Percentiles rank a stretch among this genome's conserved stretches.
Evolutionary conservation across 2,329 filamentous ascomycete genomes (phyloP).

Genomic region (Aurifilum marmelostoma): DNA sequence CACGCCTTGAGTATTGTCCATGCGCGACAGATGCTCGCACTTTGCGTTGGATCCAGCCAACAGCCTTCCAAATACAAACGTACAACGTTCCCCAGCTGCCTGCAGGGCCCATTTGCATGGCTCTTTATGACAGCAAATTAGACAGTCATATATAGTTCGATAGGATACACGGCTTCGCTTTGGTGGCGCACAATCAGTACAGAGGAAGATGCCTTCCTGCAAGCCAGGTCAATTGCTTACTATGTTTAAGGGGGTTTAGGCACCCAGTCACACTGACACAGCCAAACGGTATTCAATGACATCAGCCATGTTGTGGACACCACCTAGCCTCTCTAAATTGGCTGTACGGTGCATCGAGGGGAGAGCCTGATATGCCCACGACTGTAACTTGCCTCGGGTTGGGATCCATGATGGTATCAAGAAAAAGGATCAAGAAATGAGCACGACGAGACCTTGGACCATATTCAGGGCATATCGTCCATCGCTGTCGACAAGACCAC

Average conservation of each 20-base stretch:
- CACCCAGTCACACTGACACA: not conserved
- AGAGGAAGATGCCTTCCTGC: not conserved
- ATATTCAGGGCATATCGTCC: not conserved
- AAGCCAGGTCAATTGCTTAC: not conserved
- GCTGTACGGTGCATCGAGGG: not conserved
- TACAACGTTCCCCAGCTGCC: not conserved
- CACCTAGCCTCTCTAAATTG: not conserved
- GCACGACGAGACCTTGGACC: not conserved
- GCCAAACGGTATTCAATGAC: not conserved
- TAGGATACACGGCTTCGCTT: not conserved
- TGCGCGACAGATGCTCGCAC: not conserved
- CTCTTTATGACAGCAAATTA: not conserved
- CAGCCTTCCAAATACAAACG: not conserved
- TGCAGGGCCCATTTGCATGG: not conserved
- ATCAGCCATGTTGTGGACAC: not conserved
- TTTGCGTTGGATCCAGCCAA: not conserved
- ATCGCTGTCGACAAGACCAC: not conserved
- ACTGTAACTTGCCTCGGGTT: too few species aligned
- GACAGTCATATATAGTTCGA: not conserved
- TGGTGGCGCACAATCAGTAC: not conserved
- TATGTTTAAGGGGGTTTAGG: not conserved
- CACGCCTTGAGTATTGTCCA: slow-evolving; percentile 2
- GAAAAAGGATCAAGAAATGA: too few species aligned
- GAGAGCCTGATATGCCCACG: not conserved
- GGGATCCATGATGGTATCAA: too few species aligned